Evolutionary conservation across 2,329 filamentous ascomycete genomes (phyloP).

Genomic region (Fusarium sulawesiense): DNA sequence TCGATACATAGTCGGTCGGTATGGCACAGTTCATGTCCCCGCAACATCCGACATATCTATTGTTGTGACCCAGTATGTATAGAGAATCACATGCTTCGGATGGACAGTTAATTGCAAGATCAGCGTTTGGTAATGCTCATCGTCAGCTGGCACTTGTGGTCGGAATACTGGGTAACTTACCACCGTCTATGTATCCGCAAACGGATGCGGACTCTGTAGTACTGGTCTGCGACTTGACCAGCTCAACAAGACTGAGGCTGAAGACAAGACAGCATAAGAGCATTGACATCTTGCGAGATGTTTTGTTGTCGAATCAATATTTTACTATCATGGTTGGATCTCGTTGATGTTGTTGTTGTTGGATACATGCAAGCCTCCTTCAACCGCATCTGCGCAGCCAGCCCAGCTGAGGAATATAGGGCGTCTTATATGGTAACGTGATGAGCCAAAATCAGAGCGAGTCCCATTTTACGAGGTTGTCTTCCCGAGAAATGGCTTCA

Average conservation of each 20-base stretch:
- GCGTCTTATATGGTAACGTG: background rate
- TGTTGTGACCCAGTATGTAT: background rate
- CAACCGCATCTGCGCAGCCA: background rate
- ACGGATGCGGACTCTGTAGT: background rate
- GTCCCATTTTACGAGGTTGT: background rate
- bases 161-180: background rate
- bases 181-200: conserved; percentile 15
- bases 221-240: background rate
- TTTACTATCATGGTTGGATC: background rate
- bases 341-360: background rate
- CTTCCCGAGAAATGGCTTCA: background rate
- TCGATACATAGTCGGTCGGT: conserved; percentile 22
- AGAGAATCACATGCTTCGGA: conserved; percentile 10
- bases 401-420: background rate
- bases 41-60: conserved; percentile 20
- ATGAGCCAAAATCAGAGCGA: conserved; percentile 1
- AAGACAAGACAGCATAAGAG: background rate
- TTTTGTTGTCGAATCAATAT: background rate
- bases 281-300: background rate
- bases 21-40: conserved; percentile 7
- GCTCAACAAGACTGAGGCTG: background rate
- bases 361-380: background rate
- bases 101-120: background rate
- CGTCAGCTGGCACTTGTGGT: background rate
- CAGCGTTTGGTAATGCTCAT: background rate